Conservation (phyloP, 495 filamentous ascomycete genomes). For the Penicillium manginii region DNA sequence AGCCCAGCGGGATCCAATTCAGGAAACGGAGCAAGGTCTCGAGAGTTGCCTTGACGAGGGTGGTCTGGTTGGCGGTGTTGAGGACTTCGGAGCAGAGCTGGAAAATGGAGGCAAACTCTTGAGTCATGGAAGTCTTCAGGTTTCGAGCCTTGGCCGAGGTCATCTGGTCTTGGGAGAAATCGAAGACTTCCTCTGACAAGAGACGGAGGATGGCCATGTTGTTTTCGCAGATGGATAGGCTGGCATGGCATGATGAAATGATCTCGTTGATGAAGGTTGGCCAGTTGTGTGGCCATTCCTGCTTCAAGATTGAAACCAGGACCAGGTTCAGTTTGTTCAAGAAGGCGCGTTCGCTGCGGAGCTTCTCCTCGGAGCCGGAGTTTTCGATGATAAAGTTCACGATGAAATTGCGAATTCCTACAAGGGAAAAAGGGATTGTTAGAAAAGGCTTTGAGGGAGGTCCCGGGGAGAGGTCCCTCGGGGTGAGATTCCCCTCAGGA, state of each 20-base stretch:
- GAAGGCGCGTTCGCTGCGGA: conserved; percentile 79
- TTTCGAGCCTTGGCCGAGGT: conserved; percentile 94
- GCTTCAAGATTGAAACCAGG: conserved; percentile 95
- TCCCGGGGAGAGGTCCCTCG: no score
- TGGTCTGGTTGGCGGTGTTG: conserved; percentile 83
- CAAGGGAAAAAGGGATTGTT: background rate
- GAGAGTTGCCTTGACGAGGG: conserved; percentile 88
- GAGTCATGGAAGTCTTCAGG: conserved; percentile 96
- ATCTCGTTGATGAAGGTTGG: conserved; percentile 99
- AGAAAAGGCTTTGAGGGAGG: no score
- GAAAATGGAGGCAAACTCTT: conserved; percentile 97
- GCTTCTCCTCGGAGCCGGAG: conserved; percentile 83
- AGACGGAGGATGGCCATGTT: conserved; percentile 98
- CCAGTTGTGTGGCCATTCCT: conserved; percentile 99
- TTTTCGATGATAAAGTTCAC: conserved; percentile 96
- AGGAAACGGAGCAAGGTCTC: conserved; percentile 94
- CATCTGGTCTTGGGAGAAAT: conserved; percentile 98
- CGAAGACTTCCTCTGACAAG: conserved; percentile 97
- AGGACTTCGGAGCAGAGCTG: conserved; percentile 94
- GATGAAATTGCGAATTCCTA: conserved; percentile 97
- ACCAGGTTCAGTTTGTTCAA: conserved; percentile 98
- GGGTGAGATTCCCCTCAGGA: background rate
- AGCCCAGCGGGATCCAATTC: conserved; percentile 98
- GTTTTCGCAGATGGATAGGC: conserved; percentile 97
- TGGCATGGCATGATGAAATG: conserved; percentile 90